Conservation (phyloP, 164 flowering plant genomes). For the Stephania japonica region DNA sequence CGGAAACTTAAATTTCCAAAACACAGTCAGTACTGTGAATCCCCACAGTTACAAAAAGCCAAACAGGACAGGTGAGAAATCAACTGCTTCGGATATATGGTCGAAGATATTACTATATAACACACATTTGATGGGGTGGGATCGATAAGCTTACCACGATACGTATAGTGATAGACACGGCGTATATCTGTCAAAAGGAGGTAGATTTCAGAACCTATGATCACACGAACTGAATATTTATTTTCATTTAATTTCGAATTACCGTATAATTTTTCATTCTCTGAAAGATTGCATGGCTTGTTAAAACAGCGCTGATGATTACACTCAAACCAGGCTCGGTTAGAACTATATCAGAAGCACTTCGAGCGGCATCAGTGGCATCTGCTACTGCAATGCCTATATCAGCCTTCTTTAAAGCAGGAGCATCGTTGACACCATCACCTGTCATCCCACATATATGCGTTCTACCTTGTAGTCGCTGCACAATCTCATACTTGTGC, state of each 20-base stretch:
- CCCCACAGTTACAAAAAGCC: conserved; percentile 23
- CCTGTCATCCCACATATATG: conserved; percentile 76
- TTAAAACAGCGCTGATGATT: conserved; percentile 61
- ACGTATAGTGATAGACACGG: conserved; percentile 69
- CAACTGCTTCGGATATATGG: too few species aligned
- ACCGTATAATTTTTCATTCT: conserved; percentile 61
- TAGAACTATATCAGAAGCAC: conserved; percentile 66
- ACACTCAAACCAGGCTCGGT: conserved; percentile 75
- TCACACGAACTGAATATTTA: too few species aligned
- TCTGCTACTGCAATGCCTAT: conserved; percentile 71
- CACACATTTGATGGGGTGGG: too few species aligned
- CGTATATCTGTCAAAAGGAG: conserved; percentile 33
- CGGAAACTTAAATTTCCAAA: conserved; percentile 59
- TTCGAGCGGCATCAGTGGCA: conserved; percentile 62
- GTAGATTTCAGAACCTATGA: too few species aligned
- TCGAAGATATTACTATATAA: too few species aligned
- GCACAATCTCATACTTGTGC: conserved; percentile 62
- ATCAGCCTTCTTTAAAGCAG: conserved; percentile 60
- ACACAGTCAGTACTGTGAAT: conserved; percentile 41
- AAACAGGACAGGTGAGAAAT: too few species aligned
- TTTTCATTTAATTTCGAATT: too few species aligned
- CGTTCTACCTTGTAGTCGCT: conserved; percentile 47
- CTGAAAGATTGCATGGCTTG: conserved; percentile 69
- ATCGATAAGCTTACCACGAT: conserved; percentile 34
- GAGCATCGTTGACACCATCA: conserved; percentile 69